Base-by-base conservation (phyloP, 2,329 filamentous ascomycete genomes). In the Cytospora schulzeri region DNA sequence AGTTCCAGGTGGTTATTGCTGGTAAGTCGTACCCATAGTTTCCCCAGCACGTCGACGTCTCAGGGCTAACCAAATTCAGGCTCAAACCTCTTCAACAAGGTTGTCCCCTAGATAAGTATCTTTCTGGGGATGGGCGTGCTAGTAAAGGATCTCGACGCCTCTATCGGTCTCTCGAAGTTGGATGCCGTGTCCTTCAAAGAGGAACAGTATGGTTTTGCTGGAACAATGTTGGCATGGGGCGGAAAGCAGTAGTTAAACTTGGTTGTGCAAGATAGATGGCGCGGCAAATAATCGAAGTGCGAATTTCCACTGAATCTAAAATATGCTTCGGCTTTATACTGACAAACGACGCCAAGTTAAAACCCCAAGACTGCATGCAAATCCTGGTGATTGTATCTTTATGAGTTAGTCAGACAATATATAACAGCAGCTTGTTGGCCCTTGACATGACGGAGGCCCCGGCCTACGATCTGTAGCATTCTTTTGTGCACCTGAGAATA, bases 1-100 rank as follows among this genome's bases (percentile, higher is more conserved):
- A 56, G 3, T 63, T 60, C 38, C 17, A 56, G 38, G 51, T 59
- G 7, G 55, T 59, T 29, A 50, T 62, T 22, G 50, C 63, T 7
- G 63, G 59, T 56, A 11, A 59, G 63, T 62, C 26, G 11, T 17
- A 1, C n/a, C 19, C 11, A 12, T 24, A 15, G n/a, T n/a, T 24
- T 14, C n/a, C 14, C n/a, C 7, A 24, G 41, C n/a, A 48, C 22
- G n/a, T 48, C n/a, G 7, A 24, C 14, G n/a, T 4, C 4, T 24
- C 22, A 24, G n/a, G 24, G 45, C 45, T 48, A 24, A 48, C n/a
- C n/a, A 22, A 12, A 5, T 14, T 3, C 14, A 48, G 45, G 45
- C 3, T 48, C 45, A 12, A 48, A 48, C n/a, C n/a, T 48, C 45
- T 48, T 48, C 45, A 48, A 48, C n/a, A 24, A 22, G 11, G 9